Conservation (phyloP, 306 rosid genomes). For the Begonia loranthoides region DNA sequence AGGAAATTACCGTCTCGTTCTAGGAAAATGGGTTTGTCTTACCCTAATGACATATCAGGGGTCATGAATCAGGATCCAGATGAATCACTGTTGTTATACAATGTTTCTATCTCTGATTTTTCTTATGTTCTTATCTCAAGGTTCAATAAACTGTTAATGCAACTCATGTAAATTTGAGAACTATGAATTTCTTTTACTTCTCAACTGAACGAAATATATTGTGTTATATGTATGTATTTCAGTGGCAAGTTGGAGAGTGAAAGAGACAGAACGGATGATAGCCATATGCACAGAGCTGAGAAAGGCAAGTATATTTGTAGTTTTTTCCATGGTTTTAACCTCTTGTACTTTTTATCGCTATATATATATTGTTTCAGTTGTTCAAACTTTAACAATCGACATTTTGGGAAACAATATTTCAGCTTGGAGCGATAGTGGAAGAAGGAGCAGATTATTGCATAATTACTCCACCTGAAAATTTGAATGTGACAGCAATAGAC, state of each 20-base stretch:
- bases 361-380: neutral
- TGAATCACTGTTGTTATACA: too few relatives aligned
- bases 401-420: constrained; percentile 12
- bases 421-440: constrained; percentile 96
- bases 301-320: constrained; percentile 39
- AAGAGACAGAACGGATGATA: constrained; percentile 97
- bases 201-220: too few relatives aligned
- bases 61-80: too few relatives aligned
- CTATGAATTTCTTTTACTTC: too few relatives aligned
- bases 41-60: too few relatives aligned
- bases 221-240: constrained; percentile 8
- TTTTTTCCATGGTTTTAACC: constrained; percentile 8
- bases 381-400: neutral
- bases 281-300: constrained; percentile 98
- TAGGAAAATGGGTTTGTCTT: too few relatives aligned
- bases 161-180: too few relatives aligned
- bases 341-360: neutral
- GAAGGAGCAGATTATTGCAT: constrained; percentile 96
- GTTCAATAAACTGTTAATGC: too few relatives aligned
- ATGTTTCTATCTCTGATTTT: too few relatives aligned
- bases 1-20: too few relatives aligned
- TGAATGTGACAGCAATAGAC: constrained; percentile 66
- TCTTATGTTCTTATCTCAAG: too few relatives aligned
- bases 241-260: constrained; percentile 99
- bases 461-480: constrained; percentile 88